Percentiles rank a stretch among this genome's conserved stretches.
Conservation (phyloP, 2,329 filamentous ascomycete genomes). For the Tolypocladium ophioglossoides region DNA sequence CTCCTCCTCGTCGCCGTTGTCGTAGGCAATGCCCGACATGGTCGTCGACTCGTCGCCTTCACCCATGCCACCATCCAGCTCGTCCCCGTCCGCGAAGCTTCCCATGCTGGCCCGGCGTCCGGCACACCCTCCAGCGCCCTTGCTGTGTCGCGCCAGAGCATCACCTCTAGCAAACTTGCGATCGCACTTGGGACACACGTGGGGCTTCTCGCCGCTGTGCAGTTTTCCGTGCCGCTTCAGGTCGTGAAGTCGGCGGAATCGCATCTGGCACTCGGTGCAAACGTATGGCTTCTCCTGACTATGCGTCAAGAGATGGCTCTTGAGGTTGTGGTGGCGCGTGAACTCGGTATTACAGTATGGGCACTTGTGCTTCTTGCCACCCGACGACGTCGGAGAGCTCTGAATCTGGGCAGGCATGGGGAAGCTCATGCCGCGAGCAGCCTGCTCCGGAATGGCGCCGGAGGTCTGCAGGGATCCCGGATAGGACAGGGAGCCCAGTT, state of each 20-base stretch:
- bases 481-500: constrained; percentile 43
- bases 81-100: constrained; percentile 70
- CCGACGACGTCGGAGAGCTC: constrained; percentile 46
- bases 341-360: constrained; percentile 96
- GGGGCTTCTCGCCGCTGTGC: constrained; percentile 90
- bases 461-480: constrained; percentile 38
- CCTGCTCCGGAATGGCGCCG: constrained; percentile 31
- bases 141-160: constrained; percentile 87
- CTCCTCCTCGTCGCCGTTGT: constrained; percentile 49
- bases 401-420: constrained; percentile 37
- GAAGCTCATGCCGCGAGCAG: constrained; percentile 44
- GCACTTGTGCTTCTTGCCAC: constrained; percentile 85
- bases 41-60: constrained; percentile 44
- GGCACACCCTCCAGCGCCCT: constrained; percentile 90
- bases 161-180: constrained; percentile 92
- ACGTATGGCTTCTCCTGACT: constrained; percentile 97
- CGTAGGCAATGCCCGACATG: constrained; percentile 48
- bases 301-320: constrained; percentile 93
- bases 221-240: constrained; percentile 93
- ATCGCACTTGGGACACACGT: constrained; percentile 90
- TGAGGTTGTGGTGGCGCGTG: constrained; percentile 92
- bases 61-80: constrained; percentile 42
- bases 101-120: constrained; percentile 80
- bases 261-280: constrained; percentile 84
- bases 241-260: constrained; percentile 88